phyloP scores from a whole-genome alignment of 2,329 filamentous ascomycete species.

The Colletotrichum phormii region DNA sequence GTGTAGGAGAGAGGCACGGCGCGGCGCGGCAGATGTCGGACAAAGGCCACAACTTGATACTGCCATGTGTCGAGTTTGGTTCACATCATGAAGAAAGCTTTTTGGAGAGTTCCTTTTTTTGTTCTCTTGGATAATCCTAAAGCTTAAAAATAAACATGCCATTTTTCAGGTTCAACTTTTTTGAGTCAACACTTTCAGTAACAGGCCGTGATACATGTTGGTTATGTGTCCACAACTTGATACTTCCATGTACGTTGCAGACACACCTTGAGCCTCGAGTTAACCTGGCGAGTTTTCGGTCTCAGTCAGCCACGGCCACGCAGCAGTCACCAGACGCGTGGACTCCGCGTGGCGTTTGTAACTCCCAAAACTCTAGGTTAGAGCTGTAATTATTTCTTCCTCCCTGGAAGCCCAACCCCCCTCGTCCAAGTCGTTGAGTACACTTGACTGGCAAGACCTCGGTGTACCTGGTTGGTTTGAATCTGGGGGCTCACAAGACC shows the following conservation, averaged over 20 bases:
- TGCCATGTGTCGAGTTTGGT: background rate
- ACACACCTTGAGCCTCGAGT: too few relatives aligned
- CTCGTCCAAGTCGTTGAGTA: too few relatives aligned
- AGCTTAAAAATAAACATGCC: constrained; percentile 19
- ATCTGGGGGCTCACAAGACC: too few relatives aligned
- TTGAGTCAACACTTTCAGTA: background rate
- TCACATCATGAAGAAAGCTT: background rate
- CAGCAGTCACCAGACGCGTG: background rate
- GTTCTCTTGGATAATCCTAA: constrained; percentile 23
- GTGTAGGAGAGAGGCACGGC: background rate
- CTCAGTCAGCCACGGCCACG: too few relatives aligned
- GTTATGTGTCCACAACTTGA: background rate
- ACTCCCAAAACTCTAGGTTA: too few relatives aligned
- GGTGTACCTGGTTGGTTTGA: too few relatives aligned
- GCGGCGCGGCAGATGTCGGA: too few relatives aligned
- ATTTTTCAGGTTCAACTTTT: background rate
- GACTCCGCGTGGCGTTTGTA: background rate
- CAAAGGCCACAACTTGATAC: too few relatives aligned
- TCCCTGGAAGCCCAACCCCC: too few relatives aligned
- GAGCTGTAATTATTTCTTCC: background rate
- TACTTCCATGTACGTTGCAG: too few relatives aligned
- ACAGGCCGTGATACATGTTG: background rate
- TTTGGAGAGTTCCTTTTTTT: background rate
- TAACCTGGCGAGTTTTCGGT: too few relatives aligned
- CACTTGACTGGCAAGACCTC: too few relatives aligned